Conservation (phyloP, 2,329 filamentous ascomycete genomes). For the Didymella keratinophila region DNA sequence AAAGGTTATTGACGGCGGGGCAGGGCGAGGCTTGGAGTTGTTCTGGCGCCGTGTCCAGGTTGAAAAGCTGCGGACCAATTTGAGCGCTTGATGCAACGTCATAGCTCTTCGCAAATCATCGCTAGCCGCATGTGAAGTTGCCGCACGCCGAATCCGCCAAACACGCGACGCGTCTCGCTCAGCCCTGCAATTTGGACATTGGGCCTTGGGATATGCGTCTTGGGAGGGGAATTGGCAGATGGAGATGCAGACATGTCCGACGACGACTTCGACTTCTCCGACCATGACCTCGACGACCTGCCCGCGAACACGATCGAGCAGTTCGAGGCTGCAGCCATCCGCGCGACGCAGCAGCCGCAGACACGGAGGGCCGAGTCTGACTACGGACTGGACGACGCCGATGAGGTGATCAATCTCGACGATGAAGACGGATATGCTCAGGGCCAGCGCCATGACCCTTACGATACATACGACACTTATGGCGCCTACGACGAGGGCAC, state of each 20-base stretch:
- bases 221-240: background rate
- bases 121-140: constrained; percentile 15
- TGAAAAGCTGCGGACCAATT: constrained; percentile 20
- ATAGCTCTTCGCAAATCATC: background rate
- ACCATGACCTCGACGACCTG: constrained; percentile 56
- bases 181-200: constrained; percentile 4
- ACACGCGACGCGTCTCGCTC: constrained; percentile 5
- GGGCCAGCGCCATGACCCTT: background rate
- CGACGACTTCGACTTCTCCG: constrained; percentile 56
- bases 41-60: constrained; percentile 1
- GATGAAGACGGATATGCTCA: constrained; percentile 31
- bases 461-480: background rate
- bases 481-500: constrained; percentile 8
- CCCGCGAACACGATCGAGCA: constrained; percentile 55
- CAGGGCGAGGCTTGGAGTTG: constrained; percentile 7
- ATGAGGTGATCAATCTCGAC: constrained; percentile 55
- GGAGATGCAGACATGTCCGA: constrained; percentile 34
- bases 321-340: constrained; percentile 55
- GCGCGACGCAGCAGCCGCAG: constrained; percentile 50
- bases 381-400: constrained; percentile 57
- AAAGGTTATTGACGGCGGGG: constrained; percentile 7
- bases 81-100: constrained; percentile 15
- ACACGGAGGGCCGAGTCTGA: constrained; percentile 35
- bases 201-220: constrained; percentile 35
- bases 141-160: constrained; percentile 3